phyloP scores from a whole-genome alignment of 1,284 basidiomycete species.

The Nidula niveotomentosa region DNA sequence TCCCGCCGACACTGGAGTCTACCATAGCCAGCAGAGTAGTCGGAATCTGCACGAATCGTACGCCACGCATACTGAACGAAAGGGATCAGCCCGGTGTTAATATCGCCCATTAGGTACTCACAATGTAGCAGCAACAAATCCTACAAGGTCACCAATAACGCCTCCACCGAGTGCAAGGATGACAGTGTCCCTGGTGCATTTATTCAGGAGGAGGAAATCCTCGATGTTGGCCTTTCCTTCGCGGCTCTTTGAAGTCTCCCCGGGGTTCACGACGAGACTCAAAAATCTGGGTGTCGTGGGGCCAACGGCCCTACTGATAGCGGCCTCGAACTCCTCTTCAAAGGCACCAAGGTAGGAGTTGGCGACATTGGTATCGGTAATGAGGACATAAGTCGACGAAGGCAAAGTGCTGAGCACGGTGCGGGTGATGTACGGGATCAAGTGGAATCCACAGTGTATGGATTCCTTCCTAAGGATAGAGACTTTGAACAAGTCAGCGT shows the following conservation, averaged over 20 bases:
- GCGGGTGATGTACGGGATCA: slow-evolving; percentile 81
- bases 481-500: slow-evolving; percentile 60
- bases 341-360: slow-evolving; percentile 74
- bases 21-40: slow-evolving; percentile 99
- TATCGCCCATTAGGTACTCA: slow-evolving; percentile 40
- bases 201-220: slow-evolving; percentile 88
- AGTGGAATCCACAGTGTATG: slow-evolving; percentile 92
- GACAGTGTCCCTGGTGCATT: slow-evolving; percentile 93
- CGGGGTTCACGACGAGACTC: slow-evolving; percentile 81
- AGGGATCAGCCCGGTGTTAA: neutral
- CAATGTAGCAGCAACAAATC: slow-evolving; percentile 99
- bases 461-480: slow-evolving; percentile 86
- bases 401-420: slow-evolving; percentile 78
- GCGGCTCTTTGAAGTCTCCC: slow-evolving; percentile 91
- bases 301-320: slow-evolving; percentile 16
- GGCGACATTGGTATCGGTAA: slow-evolving; percentile 93
- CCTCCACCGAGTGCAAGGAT: slow-evolving; percentile 94
- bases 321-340: slow-evolving; percentile 60
- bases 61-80: slow-evolving; percentile 42
- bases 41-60: slow-evolving; percentile 95
- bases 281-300: slow-evolving; percentile 67
- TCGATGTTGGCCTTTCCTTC: slow-evolving; percentile 93
- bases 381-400: slow-evolving; percentile 88
- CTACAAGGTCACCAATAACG: slow-evolving; percentile 95
- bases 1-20: slow-evolving; percentile 96